Conservation (phyloP, 148 eudicot species). For the Rhododendron molle region DNA sequence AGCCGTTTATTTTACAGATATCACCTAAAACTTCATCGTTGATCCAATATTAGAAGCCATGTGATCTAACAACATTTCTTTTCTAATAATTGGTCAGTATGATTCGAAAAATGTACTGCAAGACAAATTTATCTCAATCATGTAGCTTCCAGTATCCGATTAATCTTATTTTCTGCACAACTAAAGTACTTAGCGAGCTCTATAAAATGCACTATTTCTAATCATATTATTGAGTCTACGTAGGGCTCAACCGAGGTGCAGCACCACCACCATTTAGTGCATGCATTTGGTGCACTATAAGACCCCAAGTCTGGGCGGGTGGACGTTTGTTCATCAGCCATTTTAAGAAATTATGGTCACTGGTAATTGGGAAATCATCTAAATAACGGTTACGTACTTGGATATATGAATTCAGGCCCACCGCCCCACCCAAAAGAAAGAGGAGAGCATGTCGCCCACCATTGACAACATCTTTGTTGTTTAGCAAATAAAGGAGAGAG, state of each 20-base stretch:
- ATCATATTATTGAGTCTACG: no score
- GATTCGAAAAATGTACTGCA: no score
- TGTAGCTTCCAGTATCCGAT: no score
- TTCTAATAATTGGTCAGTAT: no score
- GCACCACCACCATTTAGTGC: no score
- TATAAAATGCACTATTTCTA: no score
- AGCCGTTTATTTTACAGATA: neutral
- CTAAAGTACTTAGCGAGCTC: neutral
- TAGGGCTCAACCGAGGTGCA: no score
- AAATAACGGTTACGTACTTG: neutral
- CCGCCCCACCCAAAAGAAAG: neutral
- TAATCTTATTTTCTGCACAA: neutral
- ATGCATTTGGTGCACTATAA: neutral
- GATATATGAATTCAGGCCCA: neutral
- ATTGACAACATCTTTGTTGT: conserved; percentile 5
- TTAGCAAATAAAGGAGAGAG: conserved; percentile 5
- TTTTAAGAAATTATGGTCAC: neutral
- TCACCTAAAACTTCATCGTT: neutral
- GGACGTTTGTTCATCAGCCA: neutral
- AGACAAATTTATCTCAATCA: no score
- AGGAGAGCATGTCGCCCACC: neutral
- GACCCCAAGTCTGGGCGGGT: neutral
- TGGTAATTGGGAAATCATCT: neutral
- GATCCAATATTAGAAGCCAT: neutral
- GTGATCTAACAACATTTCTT: no score